A percentile compares a stretch with the other conserved stretches of the same genome.
These are phyloP conservation scores for Acanthamoeba castellanii DNA, from an alignment of 208 protist species.

Conservation along the genomic window DNA sequence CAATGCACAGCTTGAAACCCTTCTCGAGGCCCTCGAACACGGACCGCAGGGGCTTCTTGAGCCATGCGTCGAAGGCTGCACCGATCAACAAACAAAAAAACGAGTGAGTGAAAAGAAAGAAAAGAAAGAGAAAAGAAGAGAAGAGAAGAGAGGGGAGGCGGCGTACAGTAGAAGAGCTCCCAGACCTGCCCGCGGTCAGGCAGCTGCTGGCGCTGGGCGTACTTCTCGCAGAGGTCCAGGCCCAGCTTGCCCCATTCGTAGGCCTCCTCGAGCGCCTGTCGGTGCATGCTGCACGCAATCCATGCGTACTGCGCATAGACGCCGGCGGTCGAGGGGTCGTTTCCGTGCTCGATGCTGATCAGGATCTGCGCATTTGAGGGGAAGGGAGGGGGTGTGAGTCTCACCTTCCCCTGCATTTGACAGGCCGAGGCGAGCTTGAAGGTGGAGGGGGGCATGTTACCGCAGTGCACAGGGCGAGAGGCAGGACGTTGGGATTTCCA, in stretches of 20 bases:
- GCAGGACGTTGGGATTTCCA: background rate
- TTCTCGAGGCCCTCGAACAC: conserved; percentile 14
- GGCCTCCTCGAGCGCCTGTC: conserved; percentile 29
- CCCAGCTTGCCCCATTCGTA: conserved; percentile 68
- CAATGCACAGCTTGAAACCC: conserved; percentile 33
- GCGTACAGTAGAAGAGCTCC: conserved; percentile 63
- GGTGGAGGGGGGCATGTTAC: background rate
- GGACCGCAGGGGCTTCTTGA: background rate
- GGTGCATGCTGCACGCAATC: conserved; percentile 30
- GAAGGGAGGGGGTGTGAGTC: background rate
- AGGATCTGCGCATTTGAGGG: background rate
- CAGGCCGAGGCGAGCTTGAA: background rate
- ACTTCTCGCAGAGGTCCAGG: conserved; percentile 58
- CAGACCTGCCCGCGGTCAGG: conserved; percentile 41
- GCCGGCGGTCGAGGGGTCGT: background rate
- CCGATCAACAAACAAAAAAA: background rate
- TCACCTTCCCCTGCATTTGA: no score
- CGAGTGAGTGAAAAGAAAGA: background rate
- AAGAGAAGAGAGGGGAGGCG: background rate
- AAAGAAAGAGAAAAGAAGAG: no score
- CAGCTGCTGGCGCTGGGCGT: background rate
- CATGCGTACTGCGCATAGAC: conserved; percentile 50
- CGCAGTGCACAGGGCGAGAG: background rate
- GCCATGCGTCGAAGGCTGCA: background rate
- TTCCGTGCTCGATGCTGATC: conserved; percentile 59